Evolutionary conservation across 2,329 filamentous ascomycete genomes (phyloP).

Genomic region (Xylariaceae sp.): DNA sequence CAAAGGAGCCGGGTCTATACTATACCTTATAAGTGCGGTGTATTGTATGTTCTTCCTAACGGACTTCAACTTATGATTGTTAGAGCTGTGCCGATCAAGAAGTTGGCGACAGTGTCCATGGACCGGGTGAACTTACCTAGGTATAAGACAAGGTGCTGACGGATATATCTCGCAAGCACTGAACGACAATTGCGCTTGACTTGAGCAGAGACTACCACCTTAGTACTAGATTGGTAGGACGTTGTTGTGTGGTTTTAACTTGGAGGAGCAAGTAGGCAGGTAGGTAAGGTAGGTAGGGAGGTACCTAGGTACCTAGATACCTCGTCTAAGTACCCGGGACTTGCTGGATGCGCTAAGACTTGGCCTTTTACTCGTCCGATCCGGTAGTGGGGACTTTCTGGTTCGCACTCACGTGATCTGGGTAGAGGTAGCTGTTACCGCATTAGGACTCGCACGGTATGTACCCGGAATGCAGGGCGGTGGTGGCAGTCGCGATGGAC

Average conservation of each 20-base stretch:
- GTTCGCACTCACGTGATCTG: slow-evolving; percentile 14
- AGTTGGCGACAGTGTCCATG: not conserved
- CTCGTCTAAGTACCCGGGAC: slow-evolving; percentile 5
- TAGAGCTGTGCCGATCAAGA: not conserved
- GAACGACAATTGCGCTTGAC: not conserved
- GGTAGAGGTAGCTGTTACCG: not conserved
- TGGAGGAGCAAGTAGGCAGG: not conserved
- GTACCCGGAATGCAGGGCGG: too few relatives aligned
- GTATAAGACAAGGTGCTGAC: not conserved
- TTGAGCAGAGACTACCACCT: slow-evolving; percentile 1
- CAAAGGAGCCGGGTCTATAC: slow-evolving; percentile 15
- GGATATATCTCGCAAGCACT: not conserved
- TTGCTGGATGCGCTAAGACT: slow-evolving; percentile 4
- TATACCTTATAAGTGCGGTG: slow-evolving; percentile 16
- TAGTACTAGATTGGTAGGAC: not conserved
- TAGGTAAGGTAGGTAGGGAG: too few relatives aligned
- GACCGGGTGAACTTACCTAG: not conserved
- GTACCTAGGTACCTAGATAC: too few relatives aligned
- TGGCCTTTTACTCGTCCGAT: slow-evolving; percentile 12
- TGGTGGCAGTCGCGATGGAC: too few relatives aligned
- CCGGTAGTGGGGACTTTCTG: slow-evolving; percentile 8
- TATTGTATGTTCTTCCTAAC: slow-evolving; percentile 2
- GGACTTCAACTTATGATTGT: not conserved
- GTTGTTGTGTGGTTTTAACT: slow-evolving; percentile 1
- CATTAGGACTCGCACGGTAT: not conserved